Base-by-base conservation (phyloP, 2,329 filamentous ascomycete genomes). In the Beauveria pseudobassiana region DNA sequence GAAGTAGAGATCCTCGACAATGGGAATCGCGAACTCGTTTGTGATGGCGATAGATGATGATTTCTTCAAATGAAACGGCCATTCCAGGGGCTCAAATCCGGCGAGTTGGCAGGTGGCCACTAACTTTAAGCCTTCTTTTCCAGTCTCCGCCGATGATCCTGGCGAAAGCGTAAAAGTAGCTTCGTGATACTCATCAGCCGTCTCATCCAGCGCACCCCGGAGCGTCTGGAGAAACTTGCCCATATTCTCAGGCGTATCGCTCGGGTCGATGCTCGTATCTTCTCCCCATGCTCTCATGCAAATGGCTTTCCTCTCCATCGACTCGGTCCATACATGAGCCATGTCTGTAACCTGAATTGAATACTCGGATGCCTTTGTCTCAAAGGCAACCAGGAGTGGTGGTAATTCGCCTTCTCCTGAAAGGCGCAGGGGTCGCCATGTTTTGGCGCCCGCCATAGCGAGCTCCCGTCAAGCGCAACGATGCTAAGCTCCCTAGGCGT, bases 201-300 rank as follows among this genome's bases (percentile, higher is more conserved):
- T 83, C 62, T 65, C 77, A 76, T 77, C 81, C 69, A 85, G 73
- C 34, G 81, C 80, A 46, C 75, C 75, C 54, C 77, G 73, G 20
- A 93, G 76, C 67, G 88, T 87, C 24, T 82, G 78, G 16, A 93
- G 76, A 57, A 93, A 84, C 56, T 86, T 85, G 28, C 75, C 71
- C 74, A 90, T 84, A 68, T 93, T 89, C 56, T 85, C 82, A 0
- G 79, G 76, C 63, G 87, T 87, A 65, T 88, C 86, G 69, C 82
- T 86, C 1, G 90, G 86, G 69, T 93, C 89, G 64, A 93, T 91
- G 64, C 83, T 86, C 18, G 87, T 89, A 67, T 85, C 81, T 66
- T 87, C 80, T 26, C 81, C 75, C 61, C 83, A 78, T 34, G 85
- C 87, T 63, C 88, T 83, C 63, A 79, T 75, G 61, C 86, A 80